These are phyloP conservation scores for Trichoderma atroviride DNA, from an alignment of 2,329 filamentous ascomycete species.

Conservation along the genomic window DNA sequence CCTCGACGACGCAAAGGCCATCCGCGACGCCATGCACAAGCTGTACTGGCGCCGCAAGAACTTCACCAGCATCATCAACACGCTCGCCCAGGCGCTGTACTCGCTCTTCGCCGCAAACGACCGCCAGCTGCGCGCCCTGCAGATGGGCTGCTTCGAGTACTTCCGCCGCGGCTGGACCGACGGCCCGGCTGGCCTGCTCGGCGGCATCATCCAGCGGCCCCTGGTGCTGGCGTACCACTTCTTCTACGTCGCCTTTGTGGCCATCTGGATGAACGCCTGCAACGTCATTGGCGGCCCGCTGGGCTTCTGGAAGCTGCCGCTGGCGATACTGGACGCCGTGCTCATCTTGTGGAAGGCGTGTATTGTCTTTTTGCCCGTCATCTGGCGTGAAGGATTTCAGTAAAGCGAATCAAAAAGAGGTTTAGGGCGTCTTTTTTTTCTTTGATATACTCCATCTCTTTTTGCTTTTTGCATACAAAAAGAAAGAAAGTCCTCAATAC, in stretches of 20 bases:
- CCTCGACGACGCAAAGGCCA: constrained; percentile 66
- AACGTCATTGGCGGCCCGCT: constrained; percentile 42
- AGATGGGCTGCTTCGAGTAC: constrained; percentile 89
- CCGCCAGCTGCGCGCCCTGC: constrained; percentile 74
- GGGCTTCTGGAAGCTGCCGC: constrained; percentile 53
- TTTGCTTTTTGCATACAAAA: not conserved
- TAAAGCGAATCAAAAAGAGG: not conserved
- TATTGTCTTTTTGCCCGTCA: constrained; percentile 79
- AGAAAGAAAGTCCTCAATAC: not conserved
- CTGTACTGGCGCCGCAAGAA: constrained; percentile 90
- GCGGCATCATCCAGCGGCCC: constrained; percentile 77
- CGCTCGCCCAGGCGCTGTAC: constrained; percentile 94
- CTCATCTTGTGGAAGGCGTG: constrained; percentile 79
- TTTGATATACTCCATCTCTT: not conserved
- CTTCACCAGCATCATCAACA: constrained; percentile 88
- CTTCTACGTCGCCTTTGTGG: constrained; percentile 87
- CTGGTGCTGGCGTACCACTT: constrained; percentile 86
- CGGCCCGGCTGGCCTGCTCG: constrained; percentile 79
- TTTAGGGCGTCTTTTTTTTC: not conserved
- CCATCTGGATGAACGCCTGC: constrained; percentile 68
- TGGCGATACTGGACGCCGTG: constrained; percentile 66
- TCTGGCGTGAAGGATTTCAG: constrained; percentile 64
- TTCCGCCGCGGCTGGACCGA: constrained; percentile 77
- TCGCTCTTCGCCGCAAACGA: constrained; percentile 86
- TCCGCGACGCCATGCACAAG: constrained; percentile 67